These are phyloP conservation scores for Fonsecaea nubica DNA, from an alignment of 2,329 filamentous ascomycete species.

Conservation along the genomic window DNA sequence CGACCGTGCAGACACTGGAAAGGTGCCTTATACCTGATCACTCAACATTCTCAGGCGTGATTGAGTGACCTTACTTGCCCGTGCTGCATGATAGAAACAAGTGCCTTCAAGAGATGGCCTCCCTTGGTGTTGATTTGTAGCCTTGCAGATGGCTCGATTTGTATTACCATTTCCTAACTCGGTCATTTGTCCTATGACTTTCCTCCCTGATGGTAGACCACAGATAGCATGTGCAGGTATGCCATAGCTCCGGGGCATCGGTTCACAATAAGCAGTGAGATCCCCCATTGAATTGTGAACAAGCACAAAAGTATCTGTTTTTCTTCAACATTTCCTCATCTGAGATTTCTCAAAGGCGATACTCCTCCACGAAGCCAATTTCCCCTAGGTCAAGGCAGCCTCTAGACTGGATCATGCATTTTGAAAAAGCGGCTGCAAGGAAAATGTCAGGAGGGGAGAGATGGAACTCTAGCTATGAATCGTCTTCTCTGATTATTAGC, in stretches of 20 bases:
- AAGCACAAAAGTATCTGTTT: neutral
- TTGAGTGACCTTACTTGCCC: neutral
- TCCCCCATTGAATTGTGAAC: neutral
- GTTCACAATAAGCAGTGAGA: too few species aligned
- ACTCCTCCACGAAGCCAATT: neutral
- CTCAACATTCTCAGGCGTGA: neutral
- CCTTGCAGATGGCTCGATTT: neutral
- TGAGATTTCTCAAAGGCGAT: neutral
- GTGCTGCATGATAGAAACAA: neutral
- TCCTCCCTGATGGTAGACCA: neutral
- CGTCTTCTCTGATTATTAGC: neutral
- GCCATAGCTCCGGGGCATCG: neutral
- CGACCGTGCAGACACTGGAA: neutral
- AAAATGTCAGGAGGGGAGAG: too few species aligned
- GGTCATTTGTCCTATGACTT: neutral
- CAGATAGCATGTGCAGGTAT: neutral
- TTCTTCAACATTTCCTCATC: neutral
- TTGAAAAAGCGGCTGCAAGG: too few species aligned
- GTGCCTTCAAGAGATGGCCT: neutral
- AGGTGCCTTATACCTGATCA: neutral
- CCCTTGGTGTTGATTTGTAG: neutral
- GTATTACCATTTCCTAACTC: neutral
- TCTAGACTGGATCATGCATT: neutral
- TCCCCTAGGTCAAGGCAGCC: neutral
- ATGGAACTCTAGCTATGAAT: neutral